phyloP scores from a whole-genome alignment of 768 basidiomycete genomes.

The Dentipellis sp. region DNA sequence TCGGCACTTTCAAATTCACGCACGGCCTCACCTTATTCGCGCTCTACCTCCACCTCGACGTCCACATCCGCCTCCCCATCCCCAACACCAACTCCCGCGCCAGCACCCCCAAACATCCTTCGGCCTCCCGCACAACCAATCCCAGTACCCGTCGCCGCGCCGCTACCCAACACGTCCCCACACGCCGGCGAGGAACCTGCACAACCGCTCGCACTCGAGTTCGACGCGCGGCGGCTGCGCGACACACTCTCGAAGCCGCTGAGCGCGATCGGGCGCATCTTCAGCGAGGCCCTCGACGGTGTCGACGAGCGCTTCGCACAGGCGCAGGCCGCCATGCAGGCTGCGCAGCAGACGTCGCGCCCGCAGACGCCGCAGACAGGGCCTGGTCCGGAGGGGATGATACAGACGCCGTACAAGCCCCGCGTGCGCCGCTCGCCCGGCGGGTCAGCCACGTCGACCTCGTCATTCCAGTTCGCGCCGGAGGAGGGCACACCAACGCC shows the following conservation, averaged over 20 bases:
- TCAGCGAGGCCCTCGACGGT: conserved; percentile 74
- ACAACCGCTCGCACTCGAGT: conserved; percentile 56
- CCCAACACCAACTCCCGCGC: conserved; percentile 18
- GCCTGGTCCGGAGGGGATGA: conserved; percentile 2
- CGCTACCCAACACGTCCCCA: conserved; percentile 19
- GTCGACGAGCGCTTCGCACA: conserved; percentile 34
- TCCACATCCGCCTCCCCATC: conserved; percentile 23
- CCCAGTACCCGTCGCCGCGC: conserved; percentile 8
- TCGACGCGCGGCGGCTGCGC: conserved; percentile 74
- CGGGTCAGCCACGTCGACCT: conserved; percentile 13
- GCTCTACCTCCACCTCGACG: conserved; percentile 22
- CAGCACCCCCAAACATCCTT: conserved; percentile 14
- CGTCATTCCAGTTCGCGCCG: conserved; percentile 16
- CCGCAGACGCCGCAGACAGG: not conserved
- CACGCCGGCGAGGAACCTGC: conserved; percentile 89
- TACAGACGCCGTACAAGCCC: conserved; percentile 67
- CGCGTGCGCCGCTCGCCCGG: conserved; percentile 53
- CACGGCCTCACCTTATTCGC: conserved; percentile 22
- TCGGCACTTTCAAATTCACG: conserved; percentile 34
- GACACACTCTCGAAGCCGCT: conserved; percentile 87
- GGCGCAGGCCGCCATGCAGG: conserved; percentile 5
- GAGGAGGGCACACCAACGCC: conserved; percentile 49
- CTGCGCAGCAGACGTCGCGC: conserved; percentile 18
- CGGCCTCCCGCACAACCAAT: conserved; percentile 11
- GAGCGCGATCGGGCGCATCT: conserved; percentile 81